Conservation (phyloP, 768 basidiomycete species). For the Naganishia kalamii region DNA sequence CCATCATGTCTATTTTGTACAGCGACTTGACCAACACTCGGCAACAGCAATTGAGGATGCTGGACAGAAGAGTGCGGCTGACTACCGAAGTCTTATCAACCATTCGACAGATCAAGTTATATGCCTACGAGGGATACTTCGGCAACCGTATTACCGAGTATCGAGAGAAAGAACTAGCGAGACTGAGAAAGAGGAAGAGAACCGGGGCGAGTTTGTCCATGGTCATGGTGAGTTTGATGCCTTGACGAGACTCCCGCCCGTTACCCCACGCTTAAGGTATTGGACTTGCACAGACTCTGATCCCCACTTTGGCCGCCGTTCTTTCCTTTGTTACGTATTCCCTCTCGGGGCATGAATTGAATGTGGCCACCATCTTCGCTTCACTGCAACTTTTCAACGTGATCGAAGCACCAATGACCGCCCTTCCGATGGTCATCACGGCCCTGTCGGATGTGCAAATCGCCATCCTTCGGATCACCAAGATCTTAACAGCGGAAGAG, state of each 20-base stretch:
- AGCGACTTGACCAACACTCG: constrained; percentile 32
- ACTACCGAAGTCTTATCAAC: constrained; percentile 64
- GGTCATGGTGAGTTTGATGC: not conserved
- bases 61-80: constrained; percentile 62
- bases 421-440: constrained; percentile 34
- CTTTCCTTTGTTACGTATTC: constrained; percentile 58
- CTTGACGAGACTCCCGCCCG: not conserved
- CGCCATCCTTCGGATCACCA: constrained; percentile 15
- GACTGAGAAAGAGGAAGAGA: constrained; percentile 30
- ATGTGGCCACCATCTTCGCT: constrained; percentile 56
- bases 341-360: constrained; percentile 55
- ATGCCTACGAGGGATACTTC: constrained; percentile 55
- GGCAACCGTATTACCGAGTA: constrained; percentile 29
- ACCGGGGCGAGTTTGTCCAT: not conserved
- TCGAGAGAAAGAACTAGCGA: constrained; percentile 33
- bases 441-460: constrained; percentile 15
- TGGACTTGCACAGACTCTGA: constrained; percentile 51
- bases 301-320: constrained; percentile 55
- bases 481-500: constrained; percentile 50
- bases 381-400: constrained; percentile 58
- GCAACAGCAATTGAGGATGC: constrained; percentile 52
- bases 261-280: constrained; percentile 46
- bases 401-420: constrained; percentile 34
- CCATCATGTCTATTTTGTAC: constrained; percentile 21
- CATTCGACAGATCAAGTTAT: constrained; percentile 62